Evolutionary conservation across 129 eudicot species (phyloP).

Genomic region (Scalesia atractyloides): DNA sequence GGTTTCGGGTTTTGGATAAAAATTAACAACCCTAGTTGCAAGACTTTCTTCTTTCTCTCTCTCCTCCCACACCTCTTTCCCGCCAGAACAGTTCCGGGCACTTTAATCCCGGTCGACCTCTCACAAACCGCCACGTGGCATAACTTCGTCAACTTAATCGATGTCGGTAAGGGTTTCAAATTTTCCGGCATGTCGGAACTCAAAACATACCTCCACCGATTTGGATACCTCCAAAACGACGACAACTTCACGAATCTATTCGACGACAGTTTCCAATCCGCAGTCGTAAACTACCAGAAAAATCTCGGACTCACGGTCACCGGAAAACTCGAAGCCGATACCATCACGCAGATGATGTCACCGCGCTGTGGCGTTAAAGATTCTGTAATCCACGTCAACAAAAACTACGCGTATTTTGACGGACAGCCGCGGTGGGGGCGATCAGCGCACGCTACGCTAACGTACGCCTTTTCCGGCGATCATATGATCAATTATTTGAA

Average conservation of each 20-base stretch:
- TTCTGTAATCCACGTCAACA: constrained; percentile 37
- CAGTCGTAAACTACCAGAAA: constrained; percentile 53
- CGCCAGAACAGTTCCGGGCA: constrained; percentile 52
- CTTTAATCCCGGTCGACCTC: constrained; percentile 38
- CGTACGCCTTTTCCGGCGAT: constrained; percentile 60
- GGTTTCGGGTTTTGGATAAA: no score
- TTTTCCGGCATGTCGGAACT: constrained; percentile 66
- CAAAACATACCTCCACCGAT: constrained; percentile 63
- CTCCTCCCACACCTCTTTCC: constrained; percentile 45
- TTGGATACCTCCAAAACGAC: constrained; percentile 63
- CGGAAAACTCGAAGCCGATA: constrained; percentile 62
- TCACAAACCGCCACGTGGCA: constrained; percentile 60
- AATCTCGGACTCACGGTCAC: constrained; percentile 56
- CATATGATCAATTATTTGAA: constrained; percentile 48
- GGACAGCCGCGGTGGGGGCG: constrained; percentile 72
- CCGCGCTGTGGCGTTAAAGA: constrained; percentile 81
- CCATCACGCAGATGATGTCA: constrained; percentile 61
- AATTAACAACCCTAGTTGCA: no score
- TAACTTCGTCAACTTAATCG: constrained; percentile 51
- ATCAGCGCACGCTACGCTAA: constrained; percentile 44
- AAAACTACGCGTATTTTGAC: constrained; percentile 53
- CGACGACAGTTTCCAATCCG: constrained; percentile 59
- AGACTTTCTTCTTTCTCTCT: constrained; percentile 5
- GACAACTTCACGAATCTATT: constrained; percentile 53
- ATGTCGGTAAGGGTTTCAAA: constrained; percentile 61